A percentile compares a stretch with the other conserved stretches of the same genome.
Evolutionary conservation across 2,329 filamentous ascomycete genomes (phyloP).

Genomic region (Cryphonectria japonica): DNA sequence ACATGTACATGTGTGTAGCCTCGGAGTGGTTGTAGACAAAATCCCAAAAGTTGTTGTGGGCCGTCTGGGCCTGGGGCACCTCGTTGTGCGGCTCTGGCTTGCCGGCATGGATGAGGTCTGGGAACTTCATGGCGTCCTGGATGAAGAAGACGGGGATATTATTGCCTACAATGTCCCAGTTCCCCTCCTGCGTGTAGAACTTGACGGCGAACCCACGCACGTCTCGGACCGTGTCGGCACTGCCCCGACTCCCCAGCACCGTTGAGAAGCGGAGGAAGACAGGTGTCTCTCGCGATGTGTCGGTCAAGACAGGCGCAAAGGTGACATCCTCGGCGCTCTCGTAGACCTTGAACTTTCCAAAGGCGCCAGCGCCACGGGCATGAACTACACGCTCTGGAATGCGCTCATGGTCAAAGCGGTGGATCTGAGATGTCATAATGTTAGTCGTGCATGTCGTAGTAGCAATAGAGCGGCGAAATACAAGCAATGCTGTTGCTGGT

Average conservation of each 20-base stretch:
- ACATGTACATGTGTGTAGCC: conserved; percentile 78
- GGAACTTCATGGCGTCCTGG: conserved; percentile 75
- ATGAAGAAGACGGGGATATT: conserved; percentile 79
- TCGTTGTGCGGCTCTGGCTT: conserved; percentile 75
- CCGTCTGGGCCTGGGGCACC: conserved; percentile 70
- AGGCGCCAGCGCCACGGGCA: conserved; percentile 39
- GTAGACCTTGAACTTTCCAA: conserved; percentile 64
- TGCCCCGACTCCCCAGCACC: conserved; percentile 73
- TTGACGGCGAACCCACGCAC: conserved; percentile 80
- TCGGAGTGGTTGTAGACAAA: conserved; percentile 71
- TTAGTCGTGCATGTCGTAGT: not conserved
- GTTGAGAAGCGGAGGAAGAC: conserved; percentile 79
- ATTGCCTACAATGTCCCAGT: conserved; percentile 76
- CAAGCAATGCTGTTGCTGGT: too few species aligned
- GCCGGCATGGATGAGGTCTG: conserved; percentile 64
- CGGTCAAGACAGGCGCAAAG: conserved; percentile 65
- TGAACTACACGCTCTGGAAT: conserved; percentile 42
- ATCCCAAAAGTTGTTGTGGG: conserved; percentile 80
- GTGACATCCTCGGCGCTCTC: conserved; percentile 67
- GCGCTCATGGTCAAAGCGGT: conserved; percentile 70
- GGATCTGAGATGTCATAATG: conserved; percentile 52
- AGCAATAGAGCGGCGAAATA: too few species aligned
- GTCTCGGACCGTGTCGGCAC: conserved; percentile 82
- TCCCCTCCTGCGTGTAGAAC: conserved; percentile 78
- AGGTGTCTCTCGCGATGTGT: conserved; percentile 63